Conservation (phyloP, 2,329 filamentous ascomycete genomes). For the Arthrobotrys sinensis region DNA sequence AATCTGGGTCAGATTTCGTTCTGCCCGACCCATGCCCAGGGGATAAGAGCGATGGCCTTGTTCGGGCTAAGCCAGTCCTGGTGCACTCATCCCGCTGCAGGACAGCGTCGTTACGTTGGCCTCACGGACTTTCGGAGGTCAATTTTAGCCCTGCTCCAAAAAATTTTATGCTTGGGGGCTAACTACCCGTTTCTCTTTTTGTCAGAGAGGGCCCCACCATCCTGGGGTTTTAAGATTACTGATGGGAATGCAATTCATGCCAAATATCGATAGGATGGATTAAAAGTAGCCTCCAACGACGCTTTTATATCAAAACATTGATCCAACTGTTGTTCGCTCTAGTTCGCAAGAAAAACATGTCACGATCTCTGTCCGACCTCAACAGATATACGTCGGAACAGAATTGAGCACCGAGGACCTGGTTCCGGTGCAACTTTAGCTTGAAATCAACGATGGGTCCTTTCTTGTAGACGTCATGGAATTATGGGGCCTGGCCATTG, state of each 20-base stretch:
- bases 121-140: constrained; percentile 50
- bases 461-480: constrained; percentile 14
- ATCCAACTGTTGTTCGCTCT: too few relatives aligned
- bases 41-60: constrained; percentile 22
- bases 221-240: constrained; percentile 25
- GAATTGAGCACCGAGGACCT: constrained; percentile 12
- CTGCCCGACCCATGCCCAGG: constrained; percentile 26
- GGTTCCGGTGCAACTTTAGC: constrained; percentile 12
- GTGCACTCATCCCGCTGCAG: constrained; percentile 15
- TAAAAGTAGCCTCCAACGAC: not conserved
- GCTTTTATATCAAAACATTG: too few relatives aligned
- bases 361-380: constrained; percentile 15
- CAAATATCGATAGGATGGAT: not conserved
- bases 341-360: not conserved
- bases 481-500: constrained; percentile 1
- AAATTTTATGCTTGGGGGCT: constrained; percentile 14
- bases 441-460: not conserved
- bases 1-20: constrained; percentile 30
- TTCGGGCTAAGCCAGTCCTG: constrained; percentile 16
- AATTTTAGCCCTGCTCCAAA: constrained; percentile 6
- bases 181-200: constrained; percentile 9
- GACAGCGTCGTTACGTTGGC: too few relatives aligned
- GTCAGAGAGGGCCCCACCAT: constrained; percentile 17
- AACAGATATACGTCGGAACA: not conserved
- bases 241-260: constrained; percentile 21